Percentiles rank a stretch among this genome's conserved stretches.
These are phyloP conservation scores for Quercus engelmannii DNA, from an alignment of 306 rosid species.

Conservation along the genomic window DNA sequence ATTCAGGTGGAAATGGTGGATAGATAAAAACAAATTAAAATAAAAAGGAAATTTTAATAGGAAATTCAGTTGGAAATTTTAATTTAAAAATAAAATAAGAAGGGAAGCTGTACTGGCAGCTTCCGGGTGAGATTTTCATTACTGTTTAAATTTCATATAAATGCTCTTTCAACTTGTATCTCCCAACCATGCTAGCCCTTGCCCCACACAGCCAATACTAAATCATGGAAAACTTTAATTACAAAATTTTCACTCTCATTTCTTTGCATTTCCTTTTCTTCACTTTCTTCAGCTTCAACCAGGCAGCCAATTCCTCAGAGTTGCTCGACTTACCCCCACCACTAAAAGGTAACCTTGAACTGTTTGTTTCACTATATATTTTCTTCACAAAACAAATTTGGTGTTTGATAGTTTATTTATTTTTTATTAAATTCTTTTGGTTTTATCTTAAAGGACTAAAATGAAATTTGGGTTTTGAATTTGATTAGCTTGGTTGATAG, in stretches of 20 bases:
- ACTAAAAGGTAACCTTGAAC: constrained; percentile 2
- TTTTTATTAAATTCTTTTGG: background rate
- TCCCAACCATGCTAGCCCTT: background rate
- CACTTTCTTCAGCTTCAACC: constrained; percentile 3
- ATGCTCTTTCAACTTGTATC: background rate
- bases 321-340: background rate
- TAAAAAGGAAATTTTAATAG: background rate
- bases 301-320: background rate
- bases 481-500: background rate
- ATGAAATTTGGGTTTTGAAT: background rate
- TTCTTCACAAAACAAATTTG: background rate
- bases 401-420: background rate
- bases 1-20: too few relatives aligned
- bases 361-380: too few relatives aligned
- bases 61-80: background rate
- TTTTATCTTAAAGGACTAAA: background rate
- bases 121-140: background rate
- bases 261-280: constrained; percentile 18
- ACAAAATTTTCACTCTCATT: background rate
- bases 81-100: background rate
- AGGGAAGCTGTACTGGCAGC: background rate
- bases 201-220: background rate
- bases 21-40: background rate
- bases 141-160: background rate
- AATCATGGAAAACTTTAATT: constrained; percentile 10